Base-by-base conservation (phyloP, 176 grass and related monocot genomes). In the Hyparrhenia diplandra region DNA sequence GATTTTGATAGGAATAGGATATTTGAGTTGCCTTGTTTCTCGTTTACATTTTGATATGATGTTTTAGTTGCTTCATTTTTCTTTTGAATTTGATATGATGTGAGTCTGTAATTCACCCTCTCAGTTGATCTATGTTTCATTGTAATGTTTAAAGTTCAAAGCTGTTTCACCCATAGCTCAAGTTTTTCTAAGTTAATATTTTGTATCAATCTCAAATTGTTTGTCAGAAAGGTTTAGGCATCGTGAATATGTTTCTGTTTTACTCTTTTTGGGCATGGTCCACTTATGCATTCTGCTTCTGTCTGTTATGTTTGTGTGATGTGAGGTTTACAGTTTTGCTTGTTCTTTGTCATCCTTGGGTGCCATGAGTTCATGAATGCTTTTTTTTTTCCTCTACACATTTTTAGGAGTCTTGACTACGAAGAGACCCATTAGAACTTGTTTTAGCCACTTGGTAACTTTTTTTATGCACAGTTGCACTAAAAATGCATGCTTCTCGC, bases 221-320 rank as follows among this genome's bases (percentile, higher is more conserved):
- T 29, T 31, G 11, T 8, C 21, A 81, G 14, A 14, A 60, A 46
- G 36, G 24, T 64, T 60, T 41, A 42, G 21, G 29, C 11, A 43
- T 84, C 42, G 13, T 42, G 18, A 59, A 75, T 64, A 46, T 2
- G 0, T 81, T 75, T 31, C 9, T 67, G 25, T 80, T 66, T 86
- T 27, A 30, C 54, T 8, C 9, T 41, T 27, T 45, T 27, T 18
- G 35, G 81, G 30, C 13, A 0, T n/a, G 30, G n/a, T 60, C 63
- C 21, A 74, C 37, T 75, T 81, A 5, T 29, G 10, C 20, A 35
- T 28, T 75, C 5, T 64, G 45, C 36, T 74, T 52, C 18, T n/a
- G n/a, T n/a, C 21, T n/a, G 14, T 80, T 49, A 32, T 35, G 17
- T 75, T 28, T 43, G 47, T 81, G 36, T 57, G 29, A 55, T 57